phyloP scores from a whole-genome alignment of 805 yeast genomes.

The Torulaspora franciscae region DNA sequence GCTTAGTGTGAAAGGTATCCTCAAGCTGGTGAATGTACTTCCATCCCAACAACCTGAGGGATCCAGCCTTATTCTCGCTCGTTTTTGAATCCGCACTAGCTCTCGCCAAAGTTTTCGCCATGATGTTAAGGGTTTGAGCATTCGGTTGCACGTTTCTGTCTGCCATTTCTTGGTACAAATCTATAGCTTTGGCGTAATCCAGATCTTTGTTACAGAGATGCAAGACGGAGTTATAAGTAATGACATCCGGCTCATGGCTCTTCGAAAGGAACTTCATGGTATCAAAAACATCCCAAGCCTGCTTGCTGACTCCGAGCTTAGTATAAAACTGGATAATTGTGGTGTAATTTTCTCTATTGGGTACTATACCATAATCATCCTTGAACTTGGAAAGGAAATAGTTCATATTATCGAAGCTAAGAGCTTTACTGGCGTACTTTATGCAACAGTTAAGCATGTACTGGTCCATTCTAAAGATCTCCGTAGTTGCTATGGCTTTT shows the following conservation, averaged over 20 bases:
- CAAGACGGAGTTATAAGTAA: conserved; percentile 68
- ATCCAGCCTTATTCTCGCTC: conserved; percentile 30
- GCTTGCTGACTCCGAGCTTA: conserved; percentile 23
- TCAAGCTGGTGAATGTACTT: conserved; percentile 62
- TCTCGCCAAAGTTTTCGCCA: conserved; percentile 29
- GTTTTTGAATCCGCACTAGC: conserved; percentile 26
- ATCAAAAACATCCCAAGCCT: conserved; percentile 72
- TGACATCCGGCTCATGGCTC: conserved; percentile 59
- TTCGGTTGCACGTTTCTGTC: conserved; percentile 24
- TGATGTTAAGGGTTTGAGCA: conserved; percentile 18
- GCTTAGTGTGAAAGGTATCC: conserved; percentile 31
- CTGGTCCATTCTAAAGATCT: conserved; percentile 14
- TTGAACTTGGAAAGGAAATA: conserved; percentile 26
- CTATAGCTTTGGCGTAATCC: conserved; percentile 69
- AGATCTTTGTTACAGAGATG: conserved; percentile 56
- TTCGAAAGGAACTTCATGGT: conserved; percentile 76
- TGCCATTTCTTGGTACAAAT: conserved; percentile 67
- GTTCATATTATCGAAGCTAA: conserved; percentile 23
- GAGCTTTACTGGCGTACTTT: conserved; percentile 21
- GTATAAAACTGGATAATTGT: conserved; percentile 29
- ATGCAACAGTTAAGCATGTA: conserved; percentile 27
- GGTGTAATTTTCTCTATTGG: conserved; percentile 30
- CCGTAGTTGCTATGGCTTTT: neutral
- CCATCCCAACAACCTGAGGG: conserved; percentile 57
- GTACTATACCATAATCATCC: conserved; percentile 23